Percentiles rank a stretch among this genome's conserved stretches.
Conservation (phyloP, 257 asterid species). For the Solanum piurae region DNA sequence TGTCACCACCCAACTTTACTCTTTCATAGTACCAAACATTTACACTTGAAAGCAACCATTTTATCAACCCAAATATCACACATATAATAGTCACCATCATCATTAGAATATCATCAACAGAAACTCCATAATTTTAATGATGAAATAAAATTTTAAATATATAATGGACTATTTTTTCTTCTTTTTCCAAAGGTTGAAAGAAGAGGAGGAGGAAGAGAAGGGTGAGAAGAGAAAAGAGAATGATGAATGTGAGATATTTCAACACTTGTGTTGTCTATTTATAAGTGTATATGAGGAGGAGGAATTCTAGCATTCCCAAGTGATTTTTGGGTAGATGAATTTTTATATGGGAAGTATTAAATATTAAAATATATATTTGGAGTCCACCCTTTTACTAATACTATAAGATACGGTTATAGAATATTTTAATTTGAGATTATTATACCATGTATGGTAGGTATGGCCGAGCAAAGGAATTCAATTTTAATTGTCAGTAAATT, state of each 20-base stretch:
- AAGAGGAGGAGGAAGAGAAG: constrained; percentile 13
- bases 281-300: background rate
- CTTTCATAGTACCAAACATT: constrained; percentile 45
- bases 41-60: constrained; percentile 27
- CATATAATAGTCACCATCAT: constrained; percentile 3
- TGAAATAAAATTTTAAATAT: background rate
- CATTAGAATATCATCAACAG: background rate
- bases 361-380: too few relatives aligned
- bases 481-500: too few relatives aligned
- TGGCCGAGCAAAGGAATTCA: too few relatives aligned
- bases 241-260: background rate
- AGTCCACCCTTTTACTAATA: too few relatives aligned
- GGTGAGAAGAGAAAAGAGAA: background rate
- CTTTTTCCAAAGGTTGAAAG: constrained; percentile 55
- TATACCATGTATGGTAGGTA: too few relatives aligned
- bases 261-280: background rate
- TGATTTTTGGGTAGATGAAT: background rate
- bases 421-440: too few relatives aligned
- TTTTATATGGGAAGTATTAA: too few relatives aligned
- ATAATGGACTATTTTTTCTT: background rate
- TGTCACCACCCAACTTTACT: constrained; percentile 27
- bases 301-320: background rate
- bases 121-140: background rate
- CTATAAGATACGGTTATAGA: too few relatives aligned
- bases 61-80: constrained; percentile 8